Base-by-base conservation (phyloP, 2,329 filamentous ascomycete species). In the Penicillium sp. region DNA sequence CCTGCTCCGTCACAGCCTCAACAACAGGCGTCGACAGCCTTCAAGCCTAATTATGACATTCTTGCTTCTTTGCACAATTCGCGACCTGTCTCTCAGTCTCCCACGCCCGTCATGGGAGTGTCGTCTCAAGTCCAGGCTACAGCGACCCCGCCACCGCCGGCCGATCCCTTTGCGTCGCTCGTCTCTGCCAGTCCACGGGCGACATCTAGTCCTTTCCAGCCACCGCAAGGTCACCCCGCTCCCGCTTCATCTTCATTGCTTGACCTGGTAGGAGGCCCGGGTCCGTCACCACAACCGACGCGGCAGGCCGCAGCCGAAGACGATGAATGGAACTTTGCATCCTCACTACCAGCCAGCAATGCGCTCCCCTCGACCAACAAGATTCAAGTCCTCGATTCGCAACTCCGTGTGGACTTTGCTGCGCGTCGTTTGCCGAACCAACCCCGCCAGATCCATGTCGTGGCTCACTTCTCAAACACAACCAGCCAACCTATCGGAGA, bases 251-350 rank as follows among this genome's bases (percentile, higher is more conserved):
- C 65, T 16, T 65, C 68, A 13, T 51, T 72, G 30, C 60, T 72
- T 37, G 68, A 72, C 45, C 52, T 69, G 27, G 58, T 54, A 12
- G 66, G 63, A 41, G 52, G 52, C 30, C 39, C 61, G 16, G 49
- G 52, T 36, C 46, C 59, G 27, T 50, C 65, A 35, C 54, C 66
- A 4, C 52, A 56, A 45, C 47, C 62, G 38, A 63, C 57, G 55
- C 62, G 50, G 56, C 63, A 56, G 49, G 57, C 62, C 38, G 75
- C 67, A 6, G 59, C 68, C 42, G 82, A 88, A 38, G 92, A 96
- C 42, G 92, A 97, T 56, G 92, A 97, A 64, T 97, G 92, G 91
- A 87, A 83, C 19, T 97, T 97, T 68, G 83, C 88, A 3, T 97
- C 92, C 0, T 86, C 92, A 0, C 77, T 96, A 12, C 92, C 92